Conservation (phyloP, 2,329 filamentous ascomycete species). For the Penicillium sp. region DNA sequence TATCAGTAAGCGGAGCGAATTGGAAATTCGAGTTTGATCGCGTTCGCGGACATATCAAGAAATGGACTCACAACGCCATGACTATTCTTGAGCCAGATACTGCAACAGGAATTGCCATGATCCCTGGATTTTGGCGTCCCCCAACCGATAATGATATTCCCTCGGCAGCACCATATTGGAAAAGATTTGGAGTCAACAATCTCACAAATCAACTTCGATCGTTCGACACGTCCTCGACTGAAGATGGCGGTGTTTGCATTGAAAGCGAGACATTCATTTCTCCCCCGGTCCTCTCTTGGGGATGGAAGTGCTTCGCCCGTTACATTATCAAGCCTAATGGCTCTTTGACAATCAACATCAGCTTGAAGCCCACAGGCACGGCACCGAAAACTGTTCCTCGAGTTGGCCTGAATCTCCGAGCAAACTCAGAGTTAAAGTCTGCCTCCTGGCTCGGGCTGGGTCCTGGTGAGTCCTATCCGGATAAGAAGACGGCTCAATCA, state of each 20-base stretch:
- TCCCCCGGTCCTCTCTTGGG: conserved; percentile 27
- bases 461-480: conserved; percentile 28
- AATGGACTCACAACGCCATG: background rate
- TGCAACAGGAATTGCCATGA: conserved; percentile 11
- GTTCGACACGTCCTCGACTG: background rate
- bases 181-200: conserved; percentile 21
- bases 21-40: conserved; percentile 11
- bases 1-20: conserved; percentile 1
- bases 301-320: conserved; percentile 13
- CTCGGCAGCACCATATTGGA: conserved; percentile 28
- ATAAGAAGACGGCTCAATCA: conserved; percentile 27
- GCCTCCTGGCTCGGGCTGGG: conserved; percentile 29
- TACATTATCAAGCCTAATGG: conserved; percentile 18
- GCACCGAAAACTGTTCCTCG: conserved; percentile 18
- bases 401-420: conserved; percentile 20
- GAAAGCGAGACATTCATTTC: conserved; percentile 19
- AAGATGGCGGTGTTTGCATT: conserved; percentile 9
- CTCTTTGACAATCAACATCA: conserved; percentile 6
- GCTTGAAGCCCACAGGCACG: conserved; percentile 16
- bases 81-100: background rate
- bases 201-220: conserved; percentile 2
- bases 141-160: conserved; percentile 36
- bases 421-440: conserved; percentile 14
- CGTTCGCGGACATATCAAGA: conserved; percentile 5
- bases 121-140: conserved; percentile 35